Percentiles rank a stretch among this genome's conserved stretches.
Conservation (phyloP, 768 basidiomycete species). For the Boletus reticulatus region DNA sequence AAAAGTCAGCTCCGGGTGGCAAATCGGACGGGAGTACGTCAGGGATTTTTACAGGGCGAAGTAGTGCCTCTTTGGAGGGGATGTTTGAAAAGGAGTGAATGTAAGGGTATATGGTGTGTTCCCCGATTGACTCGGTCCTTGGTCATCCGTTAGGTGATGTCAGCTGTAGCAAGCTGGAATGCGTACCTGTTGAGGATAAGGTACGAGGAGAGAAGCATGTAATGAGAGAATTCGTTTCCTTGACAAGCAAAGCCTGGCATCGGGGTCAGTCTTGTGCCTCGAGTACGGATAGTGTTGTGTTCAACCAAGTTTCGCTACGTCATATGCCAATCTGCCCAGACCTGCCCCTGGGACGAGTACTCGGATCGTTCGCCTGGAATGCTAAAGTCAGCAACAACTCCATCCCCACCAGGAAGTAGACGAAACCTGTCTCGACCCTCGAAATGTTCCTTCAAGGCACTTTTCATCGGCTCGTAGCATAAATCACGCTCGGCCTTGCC, state of each 20-base stretch:
- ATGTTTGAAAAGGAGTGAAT: slow-evolving; percentile 92
- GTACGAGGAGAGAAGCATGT: slow-evolving; percentile 89
- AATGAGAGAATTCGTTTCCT: slow-evolving; percentile 94
- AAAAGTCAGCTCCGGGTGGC: slow-evolving; percentile 65
- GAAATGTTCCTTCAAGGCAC: slow-evolving; percentile 67
- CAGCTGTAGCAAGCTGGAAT: background rate
- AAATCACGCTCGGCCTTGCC: slow-evolving; percentile 73
- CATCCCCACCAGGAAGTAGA: background rate
- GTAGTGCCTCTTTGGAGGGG: slow-evolving; percentile 53
- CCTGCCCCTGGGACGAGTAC: slow-evolving; percentile 92
- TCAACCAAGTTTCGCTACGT: slow-evolving; percentile 78
- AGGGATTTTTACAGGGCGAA: slow-evolving; percentile 71
- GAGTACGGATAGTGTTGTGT: background rate
- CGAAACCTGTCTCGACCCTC: slow-evolving; percentile 46
- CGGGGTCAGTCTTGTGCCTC: background rate
- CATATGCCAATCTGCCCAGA: slow-evolving; percentile 84
- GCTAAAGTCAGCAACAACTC: background rate
- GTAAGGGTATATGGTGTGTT: slow-evolving; percentile 83
- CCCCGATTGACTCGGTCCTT: slow-evolving; percentile 63
- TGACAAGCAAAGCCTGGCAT: slow-evolving; percentile 80
- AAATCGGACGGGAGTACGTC: slow-evolving; percentile 80
- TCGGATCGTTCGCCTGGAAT: slow-evolving; percentile 48
- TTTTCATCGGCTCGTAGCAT: slow-evolving; percentile 81
- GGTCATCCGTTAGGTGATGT: background rate
- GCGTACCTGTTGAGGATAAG: slow-evolving; percentile 82